Base-by-base conservation (phyloP, 352 stramenopile genomes). In the Halophytophthora polymorphica region DNA sequence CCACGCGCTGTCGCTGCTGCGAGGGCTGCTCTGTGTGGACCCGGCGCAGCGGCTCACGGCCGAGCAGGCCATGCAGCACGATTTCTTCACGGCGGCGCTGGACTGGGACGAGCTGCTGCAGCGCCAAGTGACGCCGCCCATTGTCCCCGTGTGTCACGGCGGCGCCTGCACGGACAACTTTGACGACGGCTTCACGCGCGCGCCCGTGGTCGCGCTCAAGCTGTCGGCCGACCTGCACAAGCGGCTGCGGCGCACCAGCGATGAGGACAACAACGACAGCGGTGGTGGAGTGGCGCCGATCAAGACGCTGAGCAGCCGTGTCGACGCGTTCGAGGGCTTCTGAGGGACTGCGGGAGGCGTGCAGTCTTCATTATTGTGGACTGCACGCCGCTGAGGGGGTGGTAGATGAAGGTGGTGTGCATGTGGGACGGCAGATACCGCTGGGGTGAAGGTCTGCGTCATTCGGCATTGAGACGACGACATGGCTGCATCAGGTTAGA, bases 91-190 rank as follows among this genome's bases (percentile, higher is more conserved):
- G 42, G 23, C 52, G 39, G 58, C 64, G 33, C 58, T 93, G 8
- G 61, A 89, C 49, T 93, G 83, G 83, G 51, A 82, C 39, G 64
- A 84, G 17, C 50, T 93, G 22, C 56, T 84, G 23, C 70, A 81
- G 48, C 76, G 79, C 50, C 72, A 88, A 28, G 58, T 89, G 28
- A 37, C 50, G 23, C 83, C 83, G 21, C 83, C 83, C 29, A 86
- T 93, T 31, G 63, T 83, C 7, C 83, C 80, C 2, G 45, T 69
- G n/a, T 83, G 72, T 40, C 42, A 46, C 29, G 72, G 74, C 35
- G 44, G 55, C 58, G 81, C 89, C n/a, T 87, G 71, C 61, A 90
- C 78, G 8, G 63, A 80, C 29, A 91, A 93, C 62, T 93, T 93
- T 60, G 83, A 93, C 75, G 79, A 90, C 58, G 83, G 83, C 48